Percentiles rank a stretch among this genome's conserved stretches.
These are phyloP conservation scores for Fusarium neocosmosporiellum DNA, from an alignment of 2,329 filamentous ascomycete genomes.

Conservation along the genomic window DNA sequence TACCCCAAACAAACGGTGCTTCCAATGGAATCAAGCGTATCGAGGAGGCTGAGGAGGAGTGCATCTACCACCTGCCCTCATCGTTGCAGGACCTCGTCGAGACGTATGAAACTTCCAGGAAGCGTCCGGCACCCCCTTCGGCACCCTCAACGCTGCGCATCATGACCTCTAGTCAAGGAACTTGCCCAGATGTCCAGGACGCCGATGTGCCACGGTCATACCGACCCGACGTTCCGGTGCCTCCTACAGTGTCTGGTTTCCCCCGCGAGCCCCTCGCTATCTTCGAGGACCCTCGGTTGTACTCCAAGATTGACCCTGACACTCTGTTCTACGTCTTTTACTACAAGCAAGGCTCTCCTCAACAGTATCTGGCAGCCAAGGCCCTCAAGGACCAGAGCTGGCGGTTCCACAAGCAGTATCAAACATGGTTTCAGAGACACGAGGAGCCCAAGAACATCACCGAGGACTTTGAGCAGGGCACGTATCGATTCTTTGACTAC, in stretches of 20 bases:
- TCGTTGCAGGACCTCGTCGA: conserved; percentile 91
- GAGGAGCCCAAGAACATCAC: conserved; percentile 99
- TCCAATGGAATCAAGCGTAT: conserved; percentile 63
- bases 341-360: conserved; percentile 95
- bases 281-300: conserved; percentile 90
- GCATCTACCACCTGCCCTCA: conserved; percentile 91
- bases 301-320: conserved; percentile 91
- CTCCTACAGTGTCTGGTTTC: conserved; percentile 81
- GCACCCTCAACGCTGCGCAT: conserved; percentile 78
- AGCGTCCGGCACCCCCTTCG: conserved; percentile 69
- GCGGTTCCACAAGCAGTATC: conserved; percentile 99
- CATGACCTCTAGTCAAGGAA: conserved; percentile 79
- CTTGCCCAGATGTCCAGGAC: conserved; percentile 80
- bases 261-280: conserved; percentile 92
- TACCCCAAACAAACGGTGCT: conserved; percentile 61
- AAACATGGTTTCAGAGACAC: conserved; percentile 98
- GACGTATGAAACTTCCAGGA: conserved; percentile 87
- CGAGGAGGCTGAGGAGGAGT: conserved; percentile 72
- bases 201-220: conserved; percentile 86
- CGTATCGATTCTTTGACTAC: conserved; percentile 99
- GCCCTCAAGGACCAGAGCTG: conserved; percentile 98
- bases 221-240: conserved; percentile 83
- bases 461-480: conserved; percentile 98
- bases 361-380: conserved; percentile 95
- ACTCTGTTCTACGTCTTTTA: conserved; percentile 99